These are phyloP conservation scores for Rhodamnia argentea DNA, from an alignment of 345 rosid species.

Conservation along the genomic window DNA sequence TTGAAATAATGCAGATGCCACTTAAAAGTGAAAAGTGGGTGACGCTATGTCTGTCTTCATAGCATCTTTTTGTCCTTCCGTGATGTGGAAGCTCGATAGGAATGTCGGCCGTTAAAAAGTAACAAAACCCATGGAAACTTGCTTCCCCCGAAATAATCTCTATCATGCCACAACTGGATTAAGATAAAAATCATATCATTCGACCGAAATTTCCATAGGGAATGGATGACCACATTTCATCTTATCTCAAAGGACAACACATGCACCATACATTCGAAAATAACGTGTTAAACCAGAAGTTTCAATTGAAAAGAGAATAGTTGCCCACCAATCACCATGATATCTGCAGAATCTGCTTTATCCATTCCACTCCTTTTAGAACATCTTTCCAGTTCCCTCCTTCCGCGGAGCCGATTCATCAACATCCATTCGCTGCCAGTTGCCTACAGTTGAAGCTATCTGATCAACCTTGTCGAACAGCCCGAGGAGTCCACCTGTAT, in stretches of 20 bases:
- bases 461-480: constrained; percentile 76
- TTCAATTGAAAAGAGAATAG: background rate
- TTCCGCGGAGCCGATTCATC: constrained; percentile 59
- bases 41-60: background rate
- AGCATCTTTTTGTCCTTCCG: too few species aligned
- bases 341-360: background rate
- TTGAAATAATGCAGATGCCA: too few species aligned
- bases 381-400: constrained; percentile 79
- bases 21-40: too few species aligned
- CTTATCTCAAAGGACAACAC: background rate
- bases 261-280: background rate
- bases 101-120: background rate
- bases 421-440: constrained; percentile 62
- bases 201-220: background rate
- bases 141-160: background rate
- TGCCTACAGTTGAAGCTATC: constrained; percentile 47
- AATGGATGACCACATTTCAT: background rate
- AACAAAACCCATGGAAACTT: background rate
- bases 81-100: background rate
- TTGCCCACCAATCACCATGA: background rate
- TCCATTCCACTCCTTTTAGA: constrained; percentile 14
- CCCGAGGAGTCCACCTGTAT: constrained; percentile 83
- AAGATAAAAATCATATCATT: background rate
- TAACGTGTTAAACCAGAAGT: background rate
- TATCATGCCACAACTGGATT: background rate